Evolutionary conservation across 805 yeast genomes (phyloP), one percentile per base, ranked within the genome.

Genomic region (Yarrowia sp.): DNA sequence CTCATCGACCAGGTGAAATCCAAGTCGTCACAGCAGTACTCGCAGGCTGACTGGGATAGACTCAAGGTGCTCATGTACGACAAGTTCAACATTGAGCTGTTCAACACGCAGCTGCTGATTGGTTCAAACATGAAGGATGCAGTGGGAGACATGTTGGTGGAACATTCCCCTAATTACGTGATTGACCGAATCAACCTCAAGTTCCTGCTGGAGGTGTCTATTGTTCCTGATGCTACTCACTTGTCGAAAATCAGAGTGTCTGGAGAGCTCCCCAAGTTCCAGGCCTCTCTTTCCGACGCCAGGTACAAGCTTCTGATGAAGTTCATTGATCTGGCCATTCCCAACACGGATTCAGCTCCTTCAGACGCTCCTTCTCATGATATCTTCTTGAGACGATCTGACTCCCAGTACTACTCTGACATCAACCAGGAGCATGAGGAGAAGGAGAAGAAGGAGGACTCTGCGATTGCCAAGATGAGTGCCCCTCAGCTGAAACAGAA

Each of bases 231-330:
- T 14, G 95, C 94, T 3, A 80, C 84, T 38, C 87, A 87, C 70
- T 80, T 95, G 50, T 88, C 98, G 0, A 85, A 84, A 71, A 80
- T 92, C 70, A 87, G 85, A 74, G 81, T 93, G 1, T 86, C 91
- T 38, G 97, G 95, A 14, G 86, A 86, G 69, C 83, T 95, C 14
- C 96, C 97, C 0, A 79, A 79, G 39, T 82, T 96, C 70, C 82
- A 83, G 38, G 86, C 95, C 4, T 84, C 90, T 38, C 76, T 95
- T 73, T 91, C 91, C 72, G 98, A 95, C 75, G 89, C 87, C 73
- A 97, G 96, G 75, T 96, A 96, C 78, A 90, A 92, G 76, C 86
- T 92, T 1, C 80, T 95, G 73, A 88, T 95, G 94, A 86, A 87
- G 68, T 79, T 94, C 52, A 79, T 94, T 40, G 89, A 89, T 61